phyloP scores from a whole-genome alignment of 2,329 filamentous ascomycete species.

The Epichloe sibirici region DNA sequence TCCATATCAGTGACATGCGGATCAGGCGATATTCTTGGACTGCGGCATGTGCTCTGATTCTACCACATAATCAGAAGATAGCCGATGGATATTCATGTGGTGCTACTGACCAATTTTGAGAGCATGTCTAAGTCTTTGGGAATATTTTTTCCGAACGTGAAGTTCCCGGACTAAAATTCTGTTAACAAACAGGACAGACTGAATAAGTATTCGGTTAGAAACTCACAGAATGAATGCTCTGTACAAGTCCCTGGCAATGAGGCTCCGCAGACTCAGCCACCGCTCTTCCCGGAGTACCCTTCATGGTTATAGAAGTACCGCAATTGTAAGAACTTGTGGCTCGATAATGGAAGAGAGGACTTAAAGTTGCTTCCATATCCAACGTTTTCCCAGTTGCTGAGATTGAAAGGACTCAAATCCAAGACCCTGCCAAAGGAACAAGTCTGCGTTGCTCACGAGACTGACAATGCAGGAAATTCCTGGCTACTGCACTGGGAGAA shows the following conservation, averaged over 20 bases:
- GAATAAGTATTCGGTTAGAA: background rate
- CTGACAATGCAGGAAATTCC: background rate
- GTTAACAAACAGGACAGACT: background rate
- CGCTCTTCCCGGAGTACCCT: background rate
- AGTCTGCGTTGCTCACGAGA: background rate
- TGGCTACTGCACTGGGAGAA: background rate
- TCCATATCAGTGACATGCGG: background rate
- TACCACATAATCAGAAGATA: background rate
- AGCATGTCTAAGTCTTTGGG: background rate
- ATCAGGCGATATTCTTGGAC: background rate
- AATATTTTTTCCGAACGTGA: background rate
- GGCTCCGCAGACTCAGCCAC: background rate
- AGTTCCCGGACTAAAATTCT: background rate
- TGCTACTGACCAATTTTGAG: background rate
- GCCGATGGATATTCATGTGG: background rate
- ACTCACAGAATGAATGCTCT: background rate
- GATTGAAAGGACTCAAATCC: background rate
- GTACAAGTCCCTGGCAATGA: background rate
- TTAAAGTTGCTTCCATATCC: background rate
- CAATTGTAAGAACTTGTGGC: background rate
- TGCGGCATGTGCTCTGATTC: background rate
- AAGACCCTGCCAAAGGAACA: background rate
- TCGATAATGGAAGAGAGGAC: background rate
- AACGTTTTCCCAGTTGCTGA: background rate
- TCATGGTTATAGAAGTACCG: background rate